phyloP scores from a whole-genome alignment of 768 basidiomycete species.

The Imleria badia region DNA sequence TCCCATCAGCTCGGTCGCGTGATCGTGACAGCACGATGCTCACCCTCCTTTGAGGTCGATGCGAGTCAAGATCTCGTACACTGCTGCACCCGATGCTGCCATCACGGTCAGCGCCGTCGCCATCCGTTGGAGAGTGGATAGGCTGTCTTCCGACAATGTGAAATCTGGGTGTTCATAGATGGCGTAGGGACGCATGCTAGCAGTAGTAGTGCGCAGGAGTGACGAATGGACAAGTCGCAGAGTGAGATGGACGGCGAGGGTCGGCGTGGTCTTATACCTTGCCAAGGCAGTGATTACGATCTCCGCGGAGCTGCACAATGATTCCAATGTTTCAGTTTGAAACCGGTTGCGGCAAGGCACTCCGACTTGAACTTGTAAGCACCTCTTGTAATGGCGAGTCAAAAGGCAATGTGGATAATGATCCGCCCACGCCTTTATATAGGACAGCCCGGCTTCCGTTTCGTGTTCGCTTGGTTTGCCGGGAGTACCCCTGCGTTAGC shows the following conservation, averaged over 20 bases:
- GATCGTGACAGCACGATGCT: background rate
- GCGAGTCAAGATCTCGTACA: slow-evolving; percentile 28
- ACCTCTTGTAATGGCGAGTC: no score
- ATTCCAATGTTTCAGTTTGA: slow-evolving; percentile 12
- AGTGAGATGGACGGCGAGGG: background rate
- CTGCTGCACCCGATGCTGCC: slow-evolving; percentile 33
- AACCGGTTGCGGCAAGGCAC: background rate
- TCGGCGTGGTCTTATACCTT: slow-evolving; percentile 6
- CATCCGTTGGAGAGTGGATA: slow-evolving; percentile 24
- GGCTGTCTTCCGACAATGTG: slow-evolving; percentile 25
- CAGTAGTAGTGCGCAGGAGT: background rate
- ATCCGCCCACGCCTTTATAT: no score
- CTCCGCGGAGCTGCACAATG: slow-evolving; percentile 10
- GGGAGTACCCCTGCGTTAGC: no score
- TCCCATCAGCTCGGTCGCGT: background rate
- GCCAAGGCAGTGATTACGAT: background rate
- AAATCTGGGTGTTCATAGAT: slow-evolving; percentile 36
- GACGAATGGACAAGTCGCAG: background rate
- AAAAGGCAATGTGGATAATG: no score
- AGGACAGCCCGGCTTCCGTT: no score
- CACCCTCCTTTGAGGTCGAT: slow-evolving; percentile 19
- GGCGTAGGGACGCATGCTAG: slow-evolving; percentile 32
- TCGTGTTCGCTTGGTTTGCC: no score
- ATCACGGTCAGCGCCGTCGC: slow-evolving; percentile 29
- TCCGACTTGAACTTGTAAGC: no score